Evolutionary conservation across 164 flowering plant species (phyloP).

Genomic region (Kalanchoe fedtschenkoi): DNA sequence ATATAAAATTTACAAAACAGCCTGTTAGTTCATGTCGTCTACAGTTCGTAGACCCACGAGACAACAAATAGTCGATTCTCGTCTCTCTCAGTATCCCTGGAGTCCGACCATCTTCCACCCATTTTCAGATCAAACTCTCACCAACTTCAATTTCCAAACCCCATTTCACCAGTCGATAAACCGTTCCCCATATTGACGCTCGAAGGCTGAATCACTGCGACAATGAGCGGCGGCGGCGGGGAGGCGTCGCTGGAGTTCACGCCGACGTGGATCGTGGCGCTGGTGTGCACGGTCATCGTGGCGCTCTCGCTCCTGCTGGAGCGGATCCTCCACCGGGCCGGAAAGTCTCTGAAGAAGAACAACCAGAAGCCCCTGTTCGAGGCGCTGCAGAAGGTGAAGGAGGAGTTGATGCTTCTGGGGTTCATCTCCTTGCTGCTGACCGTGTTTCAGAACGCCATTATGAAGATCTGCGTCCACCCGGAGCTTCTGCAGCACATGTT

Average conservation of each 20-base stretch:
- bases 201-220: background rate
- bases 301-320: constrained; percentile 58
- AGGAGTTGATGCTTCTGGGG: constrained; percentile 92
- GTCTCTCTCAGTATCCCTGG: background rate
- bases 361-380: constrained; percentile 42
- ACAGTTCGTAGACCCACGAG: background rate
- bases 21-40: background rate
- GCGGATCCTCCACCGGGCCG: constrained; percentile 52
- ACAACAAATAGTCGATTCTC: background rate
- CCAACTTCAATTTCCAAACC: background rate
- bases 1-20: background rate
- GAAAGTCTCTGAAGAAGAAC: constrained; percentile 33
- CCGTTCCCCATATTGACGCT: no score
- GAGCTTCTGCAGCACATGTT: constrained; percentile 28
- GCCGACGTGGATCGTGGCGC: constrained; percentile 86
- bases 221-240: background rate
- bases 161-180: background rate
- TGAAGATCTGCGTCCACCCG: constrained; percentile 47
- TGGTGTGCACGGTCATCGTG: constrained; percentile 68
- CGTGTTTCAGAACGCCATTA: constrained; percentile 46
- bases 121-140: background rate
- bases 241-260: constrained; percentile 52
- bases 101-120: background rate
- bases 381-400: constrained; percentile 58
- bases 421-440: constrained; percentile 81